A percentile compares a stretch with the other conserved stretches of the same genome.
Evolutionary conservation across 345 rosid genomes (phyloP).

Genomic region (Draba incana): DNA sequence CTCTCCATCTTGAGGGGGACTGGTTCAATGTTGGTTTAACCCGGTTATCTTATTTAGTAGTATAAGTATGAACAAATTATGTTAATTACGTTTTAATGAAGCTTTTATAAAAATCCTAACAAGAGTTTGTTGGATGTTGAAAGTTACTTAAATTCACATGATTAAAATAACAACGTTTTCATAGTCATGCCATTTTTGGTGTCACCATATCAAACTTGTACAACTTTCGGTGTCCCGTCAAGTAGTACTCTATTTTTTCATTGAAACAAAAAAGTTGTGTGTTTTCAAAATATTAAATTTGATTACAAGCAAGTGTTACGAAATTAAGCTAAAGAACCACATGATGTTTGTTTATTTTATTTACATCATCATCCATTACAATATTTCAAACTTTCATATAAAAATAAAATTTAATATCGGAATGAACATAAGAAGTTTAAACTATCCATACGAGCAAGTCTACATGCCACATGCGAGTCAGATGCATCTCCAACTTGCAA

Average conservation of each 20-base stretch:
- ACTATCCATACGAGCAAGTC: not conserved
- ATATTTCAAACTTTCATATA: not conserved
- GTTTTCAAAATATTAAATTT: not conserved
- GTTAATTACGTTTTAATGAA: too few relatives aligned
- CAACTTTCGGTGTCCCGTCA: slow-evolving; percentile 9
- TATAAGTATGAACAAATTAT: too few relatives aligned
- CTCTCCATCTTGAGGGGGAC: too few relatives aligned
- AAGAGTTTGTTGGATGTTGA: too few relatives aligned
- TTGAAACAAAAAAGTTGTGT: not conserved
- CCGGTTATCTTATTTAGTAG: too few relatives aligned
- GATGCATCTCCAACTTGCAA: slow-evolving; percentile 10
- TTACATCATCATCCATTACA: not conserved
- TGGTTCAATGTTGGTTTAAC: too few relatives aligned
- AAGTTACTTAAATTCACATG: too few relatives aligned
- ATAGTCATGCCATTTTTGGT: slow-evolving; percentile 5
- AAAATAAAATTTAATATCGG: not conserved
- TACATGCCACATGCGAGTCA: not conserved
- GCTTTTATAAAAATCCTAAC: too few relatives aligned
- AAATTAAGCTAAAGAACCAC: too few relatives aligned
- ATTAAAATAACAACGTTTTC: not conserved
- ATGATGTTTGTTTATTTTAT: too few relatives aligned
- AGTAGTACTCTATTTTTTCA: not conserved
- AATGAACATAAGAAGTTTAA: not conserved
- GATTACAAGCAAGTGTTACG: not conserved
- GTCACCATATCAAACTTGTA: slow-evolving; percentile 1